Conservation (phyloP, 140 eudicot genomes). For the Cichorium intybus region DNA sequence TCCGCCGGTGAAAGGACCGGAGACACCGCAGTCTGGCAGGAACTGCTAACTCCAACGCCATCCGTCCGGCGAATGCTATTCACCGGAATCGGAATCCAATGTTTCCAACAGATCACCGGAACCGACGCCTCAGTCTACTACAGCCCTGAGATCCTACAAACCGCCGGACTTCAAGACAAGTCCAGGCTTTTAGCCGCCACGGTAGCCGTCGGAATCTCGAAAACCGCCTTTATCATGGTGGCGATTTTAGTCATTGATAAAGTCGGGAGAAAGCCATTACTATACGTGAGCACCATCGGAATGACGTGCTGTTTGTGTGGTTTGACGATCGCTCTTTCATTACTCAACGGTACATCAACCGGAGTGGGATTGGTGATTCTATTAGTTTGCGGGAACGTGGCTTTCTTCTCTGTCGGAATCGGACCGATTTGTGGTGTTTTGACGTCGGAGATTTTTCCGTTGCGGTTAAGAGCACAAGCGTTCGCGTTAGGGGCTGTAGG, state of each 20-base stretch:
- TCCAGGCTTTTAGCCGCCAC: conserved; percentile 76
- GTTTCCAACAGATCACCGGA: conserved; percentile 87
- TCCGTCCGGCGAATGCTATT: conserved; percentile 59
- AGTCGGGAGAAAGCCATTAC: conserved; percentile 68
- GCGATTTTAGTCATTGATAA: conserved; percentile 69
- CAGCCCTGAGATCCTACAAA: conserved; percentile 60
- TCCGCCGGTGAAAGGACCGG: conserved; percentile 52
- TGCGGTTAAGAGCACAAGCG: conserved; percentile 69
- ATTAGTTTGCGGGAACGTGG: conserved; percentile 63
- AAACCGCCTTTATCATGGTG: conserved; percentile 54
- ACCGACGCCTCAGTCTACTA: conserved; percentile 76
- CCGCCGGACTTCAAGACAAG: conserved; percentile 55
- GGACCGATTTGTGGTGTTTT: conserved; percentile 74
- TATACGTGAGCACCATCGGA: conserved; percentile 76
- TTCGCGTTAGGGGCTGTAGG: conserved; percentile 66
- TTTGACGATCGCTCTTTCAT: conserved; percentile 14
- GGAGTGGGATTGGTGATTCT: conserved; percentile 22
- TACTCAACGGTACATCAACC: not conserved
- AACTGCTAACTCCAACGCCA: conserved; percentile 62
- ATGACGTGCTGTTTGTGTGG: conserved; percentile 64
- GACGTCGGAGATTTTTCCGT: conserved; percentile 68
- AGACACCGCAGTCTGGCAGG: conserved; percentile 62
- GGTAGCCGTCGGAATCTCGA: conserved; percentile 72
- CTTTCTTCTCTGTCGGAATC: conserved; percentile 75
- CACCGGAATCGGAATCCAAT: conserved; percentile 64